Evolutionary conservation across 164 flowering plant genomes (phyloP).

Genomic region (Cinnamomum micranthum): DNA sequence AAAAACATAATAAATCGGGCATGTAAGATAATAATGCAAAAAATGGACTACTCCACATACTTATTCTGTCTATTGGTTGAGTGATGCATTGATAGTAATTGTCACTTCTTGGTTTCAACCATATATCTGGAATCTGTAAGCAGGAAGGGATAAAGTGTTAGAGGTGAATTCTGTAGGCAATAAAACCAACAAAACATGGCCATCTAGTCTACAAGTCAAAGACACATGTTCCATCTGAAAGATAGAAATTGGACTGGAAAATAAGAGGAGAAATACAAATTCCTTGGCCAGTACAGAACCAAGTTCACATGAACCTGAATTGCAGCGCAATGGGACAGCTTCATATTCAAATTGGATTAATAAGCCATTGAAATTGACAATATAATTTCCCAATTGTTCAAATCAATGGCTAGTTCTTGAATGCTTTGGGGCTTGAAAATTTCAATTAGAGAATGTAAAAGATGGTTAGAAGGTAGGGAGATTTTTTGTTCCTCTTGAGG

Average conservation of each 20-base stretch:
- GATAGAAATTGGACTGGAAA: background rate
- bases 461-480: too few relatives aligned
- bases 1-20: background rate
- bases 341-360: background rate
- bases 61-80: slow-evolving; percentile 37
- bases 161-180: background rate
- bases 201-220: background rate
- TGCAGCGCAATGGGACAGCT: too few relatives aligned
- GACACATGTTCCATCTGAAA: background rate
- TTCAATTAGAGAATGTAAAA: too few relatives aligned
- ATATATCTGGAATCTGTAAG: slow-evolving; percentile 37
- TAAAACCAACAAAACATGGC: too few relatives aligned
- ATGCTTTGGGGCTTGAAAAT: too few relatives aligned
- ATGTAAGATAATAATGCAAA: background rate
- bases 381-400: background rate
- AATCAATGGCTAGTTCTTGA: background rate
- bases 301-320: background rate
- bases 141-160: too few relatives aligned
- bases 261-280: too few relatives aligned
- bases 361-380: background rate
- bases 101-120: slow-evolving; percentile 74
- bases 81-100: slow-evolving; percentile 47
- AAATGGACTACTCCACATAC: slow-evolving; percentile 30
- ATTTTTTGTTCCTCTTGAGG: too few relatives aligned
- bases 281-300: background rate